Evolutionary conservation across 2,329 filamentous ascomycete species (phyloP), one percentile per base, ranked within the genome.

Genomic region (Beauveria sp.): DNA sequence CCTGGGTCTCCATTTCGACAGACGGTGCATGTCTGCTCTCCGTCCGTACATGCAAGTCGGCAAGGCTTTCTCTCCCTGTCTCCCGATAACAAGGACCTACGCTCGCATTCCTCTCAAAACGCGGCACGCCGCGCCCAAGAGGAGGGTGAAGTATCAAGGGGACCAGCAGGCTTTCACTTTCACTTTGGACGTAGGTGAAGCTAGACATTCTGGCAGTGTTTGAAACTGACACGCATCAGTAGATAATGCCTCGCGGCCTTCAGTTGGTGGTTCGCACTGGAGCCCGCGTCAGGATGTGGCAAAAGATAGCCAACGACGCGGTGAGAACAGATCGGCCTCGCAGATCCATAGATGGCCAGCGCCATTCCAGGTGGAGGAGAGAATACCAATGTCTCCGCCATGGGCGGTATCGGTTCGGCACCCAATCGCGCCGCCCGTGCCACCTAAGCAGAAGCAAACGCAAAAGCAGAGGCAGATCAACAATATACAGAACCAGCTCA

Each of bases 391-490:
- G 14, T 42, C 59, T 26, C 59, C 59, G 1, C 28, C 59, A 7
- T 34, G 59, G 31, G 55, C 38, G 16, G 16, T 49, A 26, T 40
- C 55, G 2, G 22, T 49, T 49, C 20, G 43, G 14, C 28, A 20
- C 10, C 10, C 24, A 16, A 18, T 12, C 20, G 40, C 24, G 42
- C 38, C 40, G 10, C 40, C 10, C 8, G 20, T 24, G 10, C 42
- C 24, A 22, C 45, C 24, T 16, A 45, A 6, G 40, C 40, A 48
- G 22, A 51, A 43, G 34, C 34, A 26, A 43, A 51, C 7, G 14
- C 34, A 45, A 48, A 53, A 46, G 26, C 58, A 34, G 40, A 54
- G 58, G 58, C 58, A 60, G 42, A 60, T 60, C 16, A 60, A 60
- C 42, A 53, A 20, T 16, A 42, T 60, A 14, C 58, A 60, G 28